phyloP scores from a whole-genome alignment of 2,329 filamentous ascomycete genomes.

The Botryosphaeria dothidea region DNA sequence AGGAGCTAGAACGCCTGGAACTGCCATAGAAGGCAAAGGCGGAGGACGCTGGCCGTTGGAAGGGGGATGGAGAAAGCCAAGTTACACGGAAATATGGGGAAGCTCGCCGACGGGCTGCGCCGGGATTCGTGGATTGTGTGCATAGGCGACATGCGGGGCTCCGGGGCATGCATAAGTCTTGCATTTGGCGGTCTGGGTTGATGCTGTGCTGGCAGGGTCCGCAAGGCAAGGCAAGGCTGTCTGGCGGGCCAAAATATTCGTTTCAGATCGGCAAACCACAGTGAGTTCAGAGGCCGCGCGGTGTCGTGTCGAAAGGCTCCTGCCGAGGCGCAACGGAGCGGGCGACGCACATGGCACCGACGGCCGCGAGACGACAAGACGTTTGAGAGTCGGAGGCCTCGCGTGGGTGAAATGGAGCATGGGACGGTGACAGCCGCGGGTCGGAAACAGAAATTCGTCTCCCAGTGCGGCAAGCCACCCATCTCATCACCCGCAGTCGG shows the following conservation, averaged over 20 bases:
- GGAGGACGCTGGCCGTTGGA: background rate
- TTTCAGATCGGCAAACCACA: background rate
- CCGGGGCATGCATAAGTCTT: conserved; percentile 1
- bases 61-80: background rate
- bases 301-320: background rate
- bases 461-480: background rate
- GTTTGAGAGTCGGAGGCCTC: background rate
- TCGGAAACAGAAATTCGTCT: background rate
- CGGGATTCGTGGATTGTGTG: background rate
- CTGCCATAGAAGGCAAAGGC: background rate
- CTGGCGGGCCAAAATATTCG: background rate
- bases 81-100: conserved; percentile 15
- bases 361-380: background rate
- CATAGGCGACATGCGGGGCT: conserved; percentile 3
- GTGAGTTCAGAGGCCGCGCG: background rate
- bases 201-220: conserved; percentile 14
- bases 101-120: conserved; percentile 6
- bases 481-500: conserved; percentile 3
- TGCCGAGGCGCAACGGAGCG: background rate
- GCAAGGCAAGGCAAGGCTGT: conserved; percentile 10
- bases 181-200: conserved; percentile 12
- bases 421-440: background rate
- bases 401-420: background rate
- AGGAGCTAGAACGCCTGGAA: background rate
- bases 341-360: background rate